Evolutionary conservation across 106 monocot species (phyloP), one percentile per base, ranked within the genome.

Genomic region (Acorus gramineus): DNA sequence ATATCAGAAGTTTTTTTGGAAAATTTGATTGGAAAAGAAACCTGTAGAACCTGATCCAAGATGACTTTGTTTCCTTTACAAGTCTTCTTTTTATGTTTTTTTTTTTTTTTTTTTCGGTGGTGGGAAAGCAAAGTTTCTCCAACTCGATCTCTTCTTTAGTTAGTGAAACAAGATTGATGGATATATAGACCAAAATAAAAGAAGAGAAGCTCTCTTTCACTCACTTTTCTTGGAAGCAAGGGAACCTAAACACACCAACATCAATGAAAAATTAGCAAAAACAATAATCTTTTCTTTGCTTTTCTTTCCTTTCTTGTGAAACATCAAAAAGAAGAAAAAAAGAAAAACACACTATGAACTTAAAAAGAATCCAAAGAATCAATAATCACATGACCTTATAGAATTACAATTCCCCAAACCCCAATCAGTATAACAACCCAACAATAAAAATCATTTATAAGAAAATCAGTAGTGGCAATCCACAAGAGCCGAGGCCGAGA

Each of bases 401-500:
- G 9, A 66, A 53, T 44, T 66, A 66, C 8, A 11, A 10, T 46
- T 62, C 62, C 46, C 62, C 44, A 5, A 28, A 28, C 28, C 28
- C 46, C 11, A 62, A 44, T 42, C 11, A 43, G 62, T 4, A 62
- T 44, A 46, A 47, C 62, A 11, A 62, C 10, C n/a, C n/a, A 62
- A 11, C 11, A 47, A 47, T 46, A 62, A 62, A 44, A 46, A 62
- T n/a, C 42, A 47, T 44, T 47, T 60, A 7, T 60, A 55, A 55
- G 7, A 48, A 7, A 8, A 48, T 84, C 14, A 86, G 62, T 84
- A 80, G 60, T 76, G 81, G 78, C 88, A 93, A 62, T 83, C 79
- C 54, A 85, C 77, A 43, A 85, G 57, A 4, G 87, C 76, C 2
- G 82, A 72, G 3, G 68, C 42, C 43, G 79, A 66, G 55, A 81